These are phyloP conservation scores for Mycena sanguinolenta DNA, from an alignment of 768 basidiomycete genomes.

Conservation along the genomic window DNA sequence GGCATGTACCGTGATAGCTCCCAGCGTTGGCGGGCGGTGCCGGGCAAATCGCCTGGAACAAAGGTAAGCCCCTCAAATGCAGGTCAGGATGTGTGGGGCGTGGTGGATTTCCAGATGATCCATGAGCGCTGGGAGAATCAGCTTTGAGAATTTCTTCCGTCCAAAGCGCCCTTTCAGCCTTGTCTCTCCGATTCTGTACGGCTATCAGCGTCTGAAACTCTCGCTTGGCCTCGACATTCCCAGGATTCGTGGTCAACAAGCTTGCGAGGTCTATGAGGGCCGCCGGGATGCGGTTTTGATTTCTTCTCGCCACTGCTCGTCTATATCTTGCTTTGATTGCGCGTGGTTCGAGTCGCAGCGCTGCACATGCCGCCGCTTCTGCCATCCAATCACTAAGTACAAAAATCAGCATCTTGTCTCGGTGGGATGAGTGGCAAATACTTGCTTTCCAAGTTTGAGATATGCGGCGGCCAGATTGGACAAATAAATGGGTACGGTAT, in stretches of 20 bases:
- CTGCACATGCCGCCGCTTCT: slow-evolving; percentile 6
- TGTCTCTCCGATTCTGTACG: neutral
- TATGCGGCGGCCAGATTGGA: no score
- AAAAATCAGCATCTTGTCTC: no score
- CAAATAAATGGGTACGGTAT: no score
- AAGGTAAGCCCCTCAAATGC: slow-evolving; percentile 3
- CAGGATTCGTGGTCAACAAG: slow-evolving; percentile 11
- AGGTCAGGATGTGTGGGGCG: neutral
- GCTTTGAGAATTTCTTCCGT: neutral
- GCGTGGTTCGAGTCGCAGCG: slow-evolving; percentile 1
- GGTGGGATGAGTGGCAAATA: no score
- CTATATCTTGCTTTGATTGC: slow-evolving; percentile 14
- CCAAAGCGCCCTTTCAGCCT: slow-evolving; percentile 10
- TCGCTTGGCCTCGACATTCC: neutral
- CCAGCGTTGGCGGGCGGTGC: no score
- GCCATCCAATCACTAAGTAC: no score
- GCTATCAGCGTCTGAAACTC: slow-evolving; percentile 1
- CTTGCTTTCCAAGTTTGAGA: no score
- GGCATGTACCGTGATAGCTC: no score
- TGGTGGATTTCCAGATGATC: slow-evolving; percentile 10
- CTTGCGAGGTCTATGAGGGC: slow-evolving; percentile 14
- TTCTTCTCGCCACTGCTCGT: slow-evolving; percentile 23
- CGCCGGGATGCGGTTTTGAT: slow-evolving; percentile 9
- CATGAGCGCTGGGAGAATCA: slow-evolving; percentile 21
- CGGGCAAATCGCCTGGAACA: no score